Evolutionary conservation across 139 green algal genomes (phyloP).

Genomic region (Raphidocelis subcapitata): DNA sequence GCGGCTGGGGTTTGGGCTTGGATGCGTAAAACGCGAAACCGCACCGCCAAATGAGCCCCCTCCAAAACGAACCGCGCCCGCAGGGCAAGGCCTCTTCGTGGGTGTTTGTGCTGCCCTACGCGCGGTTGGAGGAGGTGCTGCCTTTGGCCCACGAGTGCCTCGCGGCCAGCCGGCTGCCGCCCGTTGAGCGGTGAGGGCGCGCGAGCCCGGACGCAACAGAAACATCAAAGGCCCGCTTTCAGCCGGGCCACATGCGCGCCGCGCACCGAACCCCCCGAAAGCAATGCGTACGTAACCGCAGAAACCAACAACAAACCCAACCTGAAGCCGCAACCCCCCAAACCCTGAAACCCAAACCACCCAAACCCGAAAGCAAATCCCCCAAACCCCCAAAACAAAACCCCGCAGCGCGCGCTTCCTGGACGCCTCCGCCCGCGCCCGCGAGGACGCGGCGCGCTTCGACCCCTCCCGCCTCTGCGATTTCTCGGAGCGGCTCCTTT

Average conservation of each 20-base stretch:
- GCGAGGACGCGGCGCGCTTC: conserved; percentile 59
- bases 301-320: too few species aligned
- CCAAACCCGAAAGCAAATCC: too few species aligned
- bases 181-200: conserved; percentile 18
- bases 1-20: too few species aligned
- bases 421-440: conserved; percentile 39
- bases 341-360: too few species aligned
- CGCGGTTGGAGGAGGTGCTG: conserved; percentile 61
- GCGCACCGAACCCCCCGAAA: too few species aligned
- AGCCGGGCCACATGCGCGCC: too few species aligned
- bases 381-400: too few species aligned
- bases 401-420: conserved; percentile 15
- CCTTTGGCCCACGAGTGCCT: conserved; percentile 65
- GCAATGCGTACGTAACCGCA: too few species aligned
- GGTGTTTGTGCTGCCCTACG: conserved; percentile 70
- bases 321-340: too few species aligned
- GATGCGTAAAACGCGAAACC: too few species aligned
- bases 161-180: conserved; percentile 48
- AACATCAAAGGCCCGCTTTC: too few species aligned
- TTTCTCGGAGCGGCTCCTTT: conserved; percentile 63
- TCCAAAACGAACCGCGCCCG: conserved; percentile 2
- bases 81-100: conserved; percentile 35
- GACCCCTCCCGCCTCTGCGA: conserved; percentile 76
- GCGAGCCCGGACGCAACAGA: too few species aligned
- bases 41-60: background rate